Percentiles rank a stretch among this genome's conserved stretches.
Conservation (phyloP, 352 stramenopile species). For the Phytophthora tubulina region DNA sequence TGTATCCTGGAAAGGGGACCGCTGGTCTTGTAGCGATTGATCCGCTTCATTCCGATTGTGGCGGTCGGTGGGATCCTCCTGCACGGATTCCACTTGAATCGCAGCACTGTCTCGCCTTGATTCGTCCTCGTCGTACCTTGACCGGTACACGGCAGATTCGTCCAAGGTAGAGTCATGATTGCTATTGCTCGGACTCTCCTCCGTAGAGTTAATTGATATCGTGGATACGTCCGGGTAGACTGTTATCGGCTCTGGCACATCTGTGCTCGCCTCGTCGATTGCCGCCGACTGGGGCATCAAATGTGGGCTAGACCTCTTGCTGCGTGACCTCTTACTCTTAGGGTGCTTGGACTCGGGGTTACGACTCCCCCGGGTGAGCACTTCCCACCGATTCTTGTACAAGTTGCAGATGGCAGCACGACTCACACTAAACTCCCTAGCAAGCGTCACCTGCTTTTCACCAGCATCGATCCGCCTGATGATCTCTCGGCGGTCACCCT, state of each 20-base stretch:
- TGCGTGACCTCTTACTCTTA: conserved; percentile 13
- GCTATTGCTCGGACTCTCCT: conserved; percentile 15
- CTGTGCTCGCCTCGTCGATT: not conserved
- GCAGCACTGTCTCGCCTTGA: not conserved
- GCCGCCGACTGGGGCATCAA: not conserved
- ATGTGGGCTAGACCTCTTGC: conserved; percentile 20
- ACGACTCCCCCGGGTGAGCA: conserved; percentile 49
- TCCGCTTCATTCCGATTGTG: conserved; percentile 2
- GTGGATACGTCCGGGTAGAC: conserved; percentile 35
- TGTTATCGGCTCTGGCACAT: conserved; percentile 12
- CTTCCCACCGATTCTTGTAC: conserved; percentile 63
- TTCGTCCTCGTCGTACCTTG: conserved; percentile 1
- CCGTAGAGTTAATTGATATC: conserved; percentile 28
- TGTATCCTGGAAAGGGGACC: conserved; percentile 7
- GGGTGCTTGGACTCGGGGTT: conserved; percentile 36
- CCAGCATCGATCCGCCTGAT: conserved; percentile 55
- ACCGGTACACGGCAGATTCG: not conserved
- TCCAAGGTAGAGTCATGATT: not conserved
- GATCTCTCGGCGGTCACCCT: conserved; percentile 45
- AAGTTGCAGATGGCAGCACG: conserved; percentile 65
- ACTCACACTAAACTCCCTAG: conserved; percentile 58
- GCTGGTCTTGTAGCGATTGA: not conserved
- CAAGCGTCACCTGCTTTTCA: conserved; percentile 60
- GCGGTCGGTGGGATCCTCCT: not conserved
- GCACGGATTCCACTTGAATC: not conserved